Evolutionary conservation across 192 early-diverging fungal genomes (phyloP).

Genomic region (Geranomyces michiganensis): DNA sequence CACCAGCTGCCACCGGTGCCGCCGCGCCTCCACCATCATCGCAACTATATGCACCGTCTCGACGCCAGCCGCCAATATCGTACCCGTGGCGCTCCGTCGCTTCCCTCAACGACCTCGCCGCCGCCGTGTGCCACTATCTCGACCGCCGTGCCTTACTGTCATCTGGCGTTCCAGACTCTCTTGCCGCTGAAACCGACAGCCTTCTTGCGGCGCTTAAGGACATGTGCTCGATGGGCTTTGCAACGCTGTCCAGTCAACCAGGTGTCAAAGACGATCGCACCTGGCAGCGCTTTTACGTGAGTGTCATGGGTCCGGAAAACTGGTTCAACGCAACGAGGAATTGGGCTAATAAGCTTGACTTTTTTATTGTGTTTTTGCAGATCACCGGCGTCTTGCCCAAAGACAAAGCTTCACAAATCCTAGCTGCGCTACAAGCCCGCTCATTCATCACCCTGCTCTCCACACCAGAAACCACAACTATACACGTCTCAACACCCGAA

Average conservation of each 20-base stretch:
- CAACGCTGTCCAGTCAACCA: slow-evolving; percentile 2
- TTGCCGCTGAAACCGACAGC: neutral
- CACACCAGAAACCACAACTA: slow-evolving; percentile 1
- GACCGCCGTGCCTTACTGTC: neutral
- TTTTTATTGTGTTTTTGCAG: slow-evolving; percentile 1
- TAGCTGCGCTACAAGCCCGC: neutral
- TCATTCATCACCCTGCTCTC: slow-evolving; percentile 5
- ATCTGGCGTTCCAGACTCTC: slow-evolving; percentile 5
- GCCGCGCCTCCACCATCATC: no score
- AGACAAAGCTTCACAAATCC: slow-evolving; percentile 2
- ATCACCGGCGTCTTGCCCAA: neutral
- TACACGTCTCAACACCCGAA: neutral
- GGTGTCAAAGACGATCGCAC: neutral
- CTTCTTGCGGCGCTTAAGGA: neutral
- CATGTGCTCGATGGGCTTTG: neutral
- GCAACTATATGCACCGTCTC: neutral
- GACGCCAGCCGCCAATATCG: neutral
- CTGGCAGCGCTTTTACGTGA: slow-evolving; percentile 3
- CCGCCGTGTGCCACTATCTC: neutral
- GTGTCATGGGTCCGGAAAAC: neutral
- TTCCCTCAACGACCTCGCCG: neutral
- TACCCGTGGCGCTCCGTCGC: neutral
- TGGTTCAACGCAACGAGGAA: neutral
- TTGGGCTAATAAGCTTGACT: neutral
- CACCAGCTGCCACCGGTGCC: no score